Evolutionary conservation across 805 yeast species (phyloP), one percentile per base, ranked within the genome.

Genomic region (Candida nanaspora): DNA sequence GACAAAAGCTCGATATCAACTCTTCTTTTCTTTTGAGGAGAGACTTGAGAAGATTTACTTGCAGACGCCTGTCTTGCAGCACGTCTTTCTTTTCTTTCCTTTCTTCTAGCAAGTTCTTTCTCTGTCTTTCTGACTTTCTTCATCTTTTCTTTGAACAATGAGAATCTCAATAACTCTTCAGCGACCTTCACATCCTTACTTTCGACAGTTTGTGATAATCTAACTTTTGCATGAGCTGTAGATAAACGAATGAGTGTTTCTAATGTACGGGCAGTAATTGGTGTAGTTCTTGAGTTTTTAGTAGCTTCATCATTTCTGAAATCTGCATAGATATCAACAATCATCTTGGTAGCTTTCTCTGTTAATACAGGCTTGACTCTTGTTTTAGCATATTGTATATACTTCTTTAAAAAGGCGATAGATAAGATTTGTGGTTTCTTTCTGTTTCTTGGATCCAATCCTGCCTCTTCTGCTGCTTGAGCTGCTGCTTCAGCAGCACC

Each of bases 221-320:
- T 74, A n/a, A 91, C 86, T 61, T 93, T 91, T 10, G 98, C 98
- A 62, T 93, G 98, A 0, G 98, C 98, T 1, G 97, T 86, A 0
- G 97, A 72, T 44, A 91, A 69, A 70, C 98, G 95, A 60, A 91
- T 91, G 49, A 91, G 70, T 0, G 98, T 91, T 63, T 91, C 98
- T 51, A 91, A 70, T 4, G 98, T 93, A 79, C 98, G 85, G n/a
- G 98, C 95, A 2, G 98, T 91, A 49, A 91, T 86, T 29, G 98
- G 98, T 1, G 96, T 82, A 0, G 96, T 89, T 55, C 80, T 74
- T 40, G 83, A 76, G 49, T 80, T 84, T 45, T 63, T 69, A 31
- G 71, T 74, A 40, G 71, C 65, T 41, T 72, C 73, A 47, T 82
- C 85, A 59, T 88, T 89, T 67, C 98, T 77, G 48, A 93, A 70